Conservation (phyloP, 2,329 filamentous ascomycete species). For the Sporothrix variecibatus region DNA sequence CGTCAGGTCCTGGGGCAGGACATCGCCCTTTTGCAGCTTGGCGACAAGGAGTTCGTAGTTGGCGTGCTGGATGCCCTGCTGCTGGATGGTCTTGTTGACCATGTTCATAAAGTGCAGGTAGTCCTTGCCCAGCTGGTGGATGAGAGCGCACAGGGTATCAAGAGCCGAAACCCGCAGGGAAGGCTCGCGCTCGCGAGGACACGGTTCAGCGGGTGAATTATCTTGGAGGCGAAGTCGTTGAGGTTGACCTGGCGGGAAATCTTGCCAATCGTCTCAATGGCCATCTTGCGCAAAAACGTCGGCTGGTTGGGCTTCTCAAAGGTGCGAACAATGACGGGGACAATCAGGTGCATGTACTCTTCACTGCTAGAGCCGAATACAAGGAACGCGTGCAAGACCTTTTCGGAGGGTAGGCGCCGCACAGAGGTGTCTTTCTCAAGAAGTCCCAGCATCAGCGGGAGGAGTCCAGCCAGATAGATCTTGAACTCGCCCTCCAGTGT, state of each 20-base stretch:
- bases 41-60: constrained; percentile 92
- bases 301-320: constrained; percentile 90
- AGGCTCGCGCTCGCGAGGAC: constrained; percentile 73
- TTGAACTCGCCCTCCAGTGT: constrained; percentile 98
- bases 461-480: constrained; percentile 82
- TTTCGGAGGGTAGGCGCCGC: constrained; percentile 80
- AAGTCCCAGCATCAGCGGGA: constrained; percentile 92
- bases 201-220: constrained; percentile 88
- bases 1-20: constrained; percentile 90
- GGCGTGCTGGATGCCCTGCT: constrained; percentile 79
- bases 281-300: constrained; percentile 75
- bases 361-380: constrained; percentile 95
- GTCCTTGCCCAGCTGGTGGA: constrained; percentile 93
- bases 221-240: constrained; percentile 93
- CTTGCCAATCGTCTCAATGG: constrained; percentile 92
- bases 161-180: constrained; percentile 77
- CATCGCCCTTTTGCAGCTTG: constrained; percentile 92
- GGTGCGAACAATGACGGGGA: constrained; percentile 89
- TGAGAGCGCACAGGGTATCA: constrained; percentile 91
- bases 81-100: constrained; percentile 81
- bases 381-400: constrained; percentile 90
- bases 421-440: constrained; percentile 80
- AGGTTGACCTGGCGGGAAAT: constrained; percentile 95
- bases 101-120: constrained; percentile 93
- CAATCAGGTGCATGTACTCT: constrained; percentile 99